Percentiles rank a stretch among this genome's conserved stretches.
Conservation (phyloP, 257 asterid species). For the Nyctanthes arbortristis region DNA sequence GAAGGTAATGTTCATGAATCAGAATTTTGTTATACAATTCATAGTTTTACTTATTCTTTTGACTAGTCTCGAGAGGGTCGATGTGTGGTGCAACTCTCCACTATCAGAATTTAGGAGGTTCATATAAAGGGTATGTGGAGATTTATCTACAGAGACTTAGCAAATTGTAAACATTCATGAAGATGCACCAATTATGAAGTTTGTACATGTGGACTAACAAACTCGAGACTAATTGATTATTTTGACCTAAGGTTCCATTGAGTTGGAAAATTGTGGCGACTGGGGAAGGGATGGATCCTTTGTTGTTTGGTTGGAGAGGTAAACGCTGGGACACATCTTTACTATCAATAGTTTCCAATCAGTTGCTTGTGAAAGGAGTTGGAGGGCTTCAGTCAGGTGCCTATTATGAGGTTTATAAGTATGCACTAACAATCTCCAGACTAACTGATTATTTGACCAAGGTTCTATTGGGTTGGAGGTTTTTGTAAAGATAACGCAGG, state of each 20-base stretch:
- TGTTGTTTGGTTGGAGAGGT: too few relatives aligned
- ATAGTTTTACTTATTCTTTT: background rate
- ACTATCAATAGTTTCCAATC: too few relatives aligned
- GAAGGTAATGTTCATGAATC: constrained; percentile 53
- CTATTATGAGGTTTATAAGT: constrained; percentile 2
- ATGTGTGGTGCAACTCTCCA: background rate
- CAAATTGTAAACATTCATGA: background rate
- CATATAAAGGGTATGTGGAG: constrained; percentile 1
- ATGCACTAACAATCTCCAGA: background rate
- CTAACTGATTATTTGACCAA: background rate
- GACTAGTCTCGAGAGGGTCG: constrained; percentile 16
- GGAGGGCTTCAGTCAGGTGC: too few relatives aligned
- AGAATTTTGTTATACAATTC: constrained; percentile 15
- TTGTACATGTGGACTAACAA: background rate
- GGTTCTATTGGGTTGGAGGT: background rate
- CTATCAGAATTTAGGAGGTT: background rate
- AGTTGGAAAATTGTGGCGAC: background rate
- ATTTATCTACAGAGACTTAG: background rate
- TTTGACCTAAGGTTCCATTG: background rate
- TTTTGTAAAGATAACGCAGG: background rate
- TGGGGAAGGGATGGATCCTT: background rate
- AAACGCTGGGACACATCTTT: too few relatives aligned
- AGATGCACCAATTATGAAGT: constrained; percentile 12
- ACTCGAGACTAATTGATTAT: background rate
- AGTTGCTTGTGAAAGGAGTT: too few relatives aligned